Evolutionary conservation across 108 stramenopile genomes (phyloP).

Genomic region (Nitzschia sp.): DNA sequence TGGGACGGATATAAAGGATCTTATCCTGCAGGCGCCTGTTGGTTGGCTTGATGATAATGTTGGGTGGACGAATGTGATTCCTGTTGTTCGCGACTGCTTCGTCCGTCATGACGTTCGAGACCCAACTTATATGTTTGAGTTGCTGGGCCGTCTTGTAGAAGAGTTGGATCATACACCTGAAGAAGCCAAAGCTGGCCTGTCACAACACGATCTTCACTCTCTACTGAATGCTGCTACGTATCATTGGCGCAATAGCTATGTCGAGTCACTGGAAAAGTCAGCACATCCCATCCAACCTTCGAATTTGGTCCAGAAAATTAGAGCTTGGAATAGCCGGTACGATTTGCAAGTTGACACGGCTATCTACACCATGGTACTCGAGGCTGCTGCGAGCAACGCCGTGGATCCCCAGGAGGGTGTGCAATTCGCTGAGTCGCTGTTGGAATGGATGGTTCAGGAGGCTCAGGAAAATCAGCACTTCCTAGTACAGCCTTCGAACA

Average conservation of each 20-base stretch:
- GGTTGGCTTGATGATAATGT: not conserved
- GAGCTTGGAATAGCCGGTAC: not conserved
- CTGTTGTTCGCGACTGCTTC: not conserved
- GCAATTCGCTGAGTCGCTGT: slow-evolving; percentile 18
- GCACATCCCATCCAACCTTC: slow-evolving; percentile 1
- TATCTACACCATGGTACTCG: slow-evolving; percentile 16
- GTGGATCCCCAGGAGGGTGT: not conserved
- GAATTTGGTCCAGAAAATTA: not conserved
- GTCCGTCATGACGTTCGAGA: not conserved
- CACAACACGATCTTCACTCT: not conserved
- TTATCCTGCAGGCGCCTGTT: slow-evolving; percentile 3
- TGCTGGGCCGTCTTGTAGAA: slow-evolving; percentile 7
- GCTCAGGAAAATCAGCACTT: slow-evolving; percentile 7
- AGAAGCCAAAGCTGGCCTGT: not conserved
- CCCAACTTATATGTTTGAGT: not conserved
- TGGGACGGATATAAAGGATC: no score
- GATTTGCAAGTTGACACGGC: not conserved
- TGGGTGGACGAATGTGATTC: not conserved
- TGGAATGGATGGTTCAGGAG: slow-evolving; percentile 29
- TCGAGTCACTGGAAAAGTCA: not conserved
- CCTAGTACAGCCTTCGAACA: slow-evolving; percentile 23
- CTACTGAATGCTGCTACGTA: slow-evolving; percentile 1
- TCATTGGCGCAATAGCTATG: slow-evolving; percentile 10
- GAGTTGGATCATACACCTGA: not conserved
- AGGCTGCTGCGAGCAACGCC: slow-evolving; percentile 11